A percentile compares a stretch with the other conserved stretches of the same genome.
Evolutionary conservation across 306 rosid species (phyloP).

Genomic region (Lotus japonicus): DNA sequence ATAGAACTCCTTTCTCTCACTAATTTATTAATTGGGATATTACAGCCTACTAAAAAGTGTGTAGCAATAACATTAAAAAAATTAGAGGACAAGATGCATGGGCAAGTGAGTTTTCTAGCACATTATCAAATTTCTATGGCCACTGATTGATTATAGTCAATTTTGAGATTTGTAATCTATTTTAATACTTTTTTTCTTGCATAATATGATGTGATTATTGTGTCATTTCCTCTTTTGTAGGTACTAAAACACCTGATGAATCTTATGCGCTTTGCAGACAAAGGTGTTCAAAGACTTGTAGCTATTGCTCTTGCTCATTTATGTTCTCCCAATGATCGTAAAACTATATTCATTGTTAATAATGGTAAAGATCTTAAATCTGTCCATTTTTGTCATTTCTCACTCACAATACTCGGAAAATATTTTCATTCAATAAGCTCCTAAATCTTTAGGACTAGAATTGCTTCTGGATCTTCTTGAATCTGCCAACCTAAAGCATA

Average conservation of each 20-base stretch:
- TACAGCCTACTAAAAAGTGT: conserved; percentile 77
- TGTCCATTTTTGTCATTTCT: neutral
- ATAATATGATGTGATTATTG: neutral
- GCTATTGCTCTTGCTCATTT: conserved; percentile 90
- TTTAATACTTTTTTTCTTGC: neutral
- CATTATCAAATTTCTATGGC: neutral
- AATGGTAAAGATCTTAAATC: conserved; percentile 38
- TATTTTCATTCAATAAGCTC: conserved; percentile 4
- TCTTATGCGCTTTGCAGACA: conserved; percentile 61
- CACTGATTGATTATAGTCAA: neutral
- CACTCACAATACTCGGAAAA: neutral
- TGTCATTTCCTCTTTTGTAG: conserved; percentile 34
- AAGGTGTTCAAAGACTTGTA: conserved; percentile 55
- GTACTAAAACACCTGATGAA: conserved; percentile 62
- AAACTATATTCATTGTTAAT: conserved; percentile 65
- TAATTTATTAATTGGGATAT: neutral
- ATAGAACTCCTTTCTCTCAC: no score
- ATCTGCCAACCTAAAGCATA: conserved; percentile 49
- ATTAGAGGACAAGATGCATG: conserved; percentile 78
- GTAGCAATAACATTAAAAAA: conserved; percentile 72
- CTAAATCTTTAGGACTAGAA: conserved; percentile 55
- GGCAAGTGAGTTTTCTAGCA: conserved; percentile 57
- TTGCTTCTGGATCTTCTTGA: conserved; percentile 68
- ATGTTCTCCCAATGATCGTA: conserved; percentile 58
- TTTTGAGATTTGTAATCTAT: no score